These are phyloP conservation scores for Colletotrichum camelliae DNA, from an alignment of 2,329 filamentous ascomycete species.

Conservation along the genomic window DNA sequence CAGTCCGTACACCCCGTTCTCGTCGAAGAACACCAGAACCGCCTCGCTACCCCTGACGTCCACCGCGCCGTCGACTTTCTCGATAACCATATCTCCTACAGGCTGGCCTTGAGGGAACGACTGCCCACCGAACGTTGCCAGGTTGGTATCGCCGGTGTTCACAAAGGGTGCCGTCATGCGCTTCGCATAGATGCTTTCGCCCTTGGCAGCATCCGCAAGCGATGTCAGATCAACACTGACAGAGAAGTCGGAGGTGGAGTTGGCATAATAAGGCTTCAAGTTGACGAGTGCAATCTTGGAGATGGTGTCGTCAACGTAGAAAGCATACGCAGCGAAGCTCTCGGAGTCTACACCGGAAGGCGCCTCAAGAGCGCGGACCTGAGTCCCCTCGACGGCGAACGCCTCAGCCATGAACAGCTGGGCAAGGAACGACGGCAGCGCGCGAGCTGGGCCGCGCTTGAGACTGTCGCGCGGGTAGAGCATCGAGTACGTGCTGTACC, in stretches of 20 bases:
- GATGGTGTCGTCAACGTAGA: background rate
- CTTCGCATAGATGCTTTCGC: background rate
- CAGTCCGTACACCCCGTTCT: background rate
- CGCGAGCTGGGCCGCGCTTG: slow-evolving; percentile 14
- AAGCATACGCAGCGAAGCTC: background rate
- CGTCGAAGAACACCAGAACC: background rate
- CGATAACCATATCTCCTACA: background rate
- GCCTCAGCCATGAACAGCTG: slow-evolving; percentile 24
- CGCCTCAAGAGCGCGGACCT: background rate
- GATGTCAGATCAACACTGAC: background rate
- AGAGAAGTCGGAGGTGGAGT: background rate
- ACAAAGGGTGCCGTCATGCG: slow-evolving; percentile 13
- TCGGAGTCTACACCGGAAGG: background rate
- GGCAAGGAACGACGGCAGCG: slow-evolving; percentile 11
- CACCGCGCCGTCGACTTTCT: background rate
- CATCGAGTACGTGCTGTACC: slow-evolving; percentile 23
- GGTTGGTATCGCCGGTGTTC: background rate
- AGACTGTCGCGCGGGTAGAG: slow-evolving; percentile 23
- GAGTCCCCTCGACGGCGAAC: background rate
- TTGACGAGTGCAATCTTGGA: slow-evolving; percentile 7
- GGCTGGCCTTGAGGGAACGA: background rate
- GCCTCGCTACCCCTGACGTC: slow-evolving; percentile 1
- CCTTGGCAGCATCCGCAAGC: background rate
- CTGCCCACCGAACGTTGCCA: background rate
- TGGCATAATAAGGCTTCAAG: slow-evolving; percentile 6